Percentiles rank a stretch among this genome's conserved stretches.
Conservation (phyloP, 768 basidiomycete genomes). For the Tulasnella sp. region DNA sequence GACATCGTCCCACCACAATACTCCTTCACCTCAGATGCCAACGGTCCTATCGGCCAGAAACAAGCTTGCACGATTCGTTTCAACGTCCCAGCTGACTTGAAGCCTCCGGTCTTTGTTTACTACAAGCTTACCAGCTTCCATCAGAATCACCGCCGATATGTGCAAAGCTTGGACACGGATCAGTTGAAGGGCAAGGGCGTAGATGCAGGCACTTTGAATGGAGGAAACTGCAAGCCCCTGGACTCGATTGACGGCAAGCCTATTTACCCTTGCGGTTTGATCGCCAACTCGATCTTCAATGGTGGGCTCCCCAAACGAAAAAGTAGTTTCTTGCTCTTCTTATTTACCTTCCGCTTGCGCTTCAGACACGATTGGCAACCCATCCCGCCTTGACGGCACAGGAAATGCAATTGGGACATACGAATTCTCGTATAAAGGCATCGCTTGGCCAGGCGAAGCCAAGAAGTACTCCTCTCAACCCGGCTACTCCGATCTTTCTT, state of each 20-base stretch:
- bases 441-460: conserved; percentile 93
- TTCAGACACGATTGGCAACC: conserved; percentile 73
- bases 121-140: conserved; percentile 96
- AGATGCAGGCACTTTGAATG: conserved; percentile 46
- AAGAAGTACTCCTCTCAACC: conserved; percentile 79
- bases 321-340: not conserved
- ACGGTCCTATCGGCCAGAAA: conserved; percentile 40
- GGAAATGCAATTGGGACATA: conserved; percentile 50
- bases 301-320: conserved; percentile 43
- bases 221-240: conserved; percentile 85
- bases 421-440: conserved; percentile 68
- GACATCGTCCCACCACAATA: conserved; percentile 58
- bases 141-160: conserved; percentile 98
- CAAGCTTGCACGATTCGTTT: conserved; percentile 74
- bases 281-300: conserved; percentile 96
- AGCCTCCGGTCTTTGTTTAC: conserved; percentile 78
- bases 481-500: conserved; percentile 54
- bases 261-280: conserved; percentile 93
- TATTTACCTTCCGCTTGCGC: conserved; percentile 6
- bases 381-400: conserved; percentile 53
- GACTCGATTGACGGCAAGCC: conserved; percentile 49
- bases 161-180: conserved; percentile 78
- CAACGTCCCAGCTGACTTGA: conserved; percentile 71
- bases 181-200: conserved; percentile 77
- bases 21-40: conserved; percentile 58